Evolutionary conservation across 2,329 filamentous ascomycete species (phyloP).

Genomic region (Boeremia lycopersici): DNA sequence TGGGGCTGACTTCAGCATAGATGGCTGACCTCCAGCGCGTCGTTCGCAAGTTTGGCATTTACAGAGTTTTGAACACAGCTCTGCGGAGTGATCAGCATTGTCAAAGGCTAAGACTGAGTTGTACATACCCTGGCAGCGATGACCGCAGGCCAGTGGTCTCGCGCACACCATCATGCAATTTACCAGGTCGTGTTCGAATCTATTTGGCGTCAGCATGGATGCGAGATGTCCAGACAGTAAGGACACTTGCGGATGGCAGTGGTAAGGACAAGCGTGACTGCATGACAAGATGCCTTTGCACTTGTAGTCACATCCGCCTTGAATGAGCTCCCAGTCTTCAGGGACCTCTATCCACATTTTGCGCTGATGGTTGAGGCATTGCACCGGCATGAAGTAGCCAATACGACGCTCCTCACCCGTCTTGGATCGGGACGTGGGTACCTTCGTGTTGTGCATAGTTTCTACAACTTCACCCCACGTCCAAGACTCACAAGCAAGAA

Average conservation of each 20-base stretch:
- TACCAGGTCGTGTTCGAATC: slow-evolving; percentile 36
- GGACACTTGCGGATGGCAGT: slow-evolving; percentile 40
- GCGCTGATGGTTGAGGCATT: slow-evolving; percentile 65
- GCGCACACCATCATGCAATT: slow-evolving; percentile 43
- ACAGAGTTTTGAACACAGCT: slow-evolving; percentile 39
- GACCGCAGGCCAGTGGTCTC: slow-evolving; percentile 26
- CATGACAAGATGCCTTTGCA: slow-evolving; percentile 41
- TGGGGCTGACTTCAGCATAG: slow-evolving; percentile 31
- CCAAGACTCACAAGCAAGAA: slow-evolving; percentile 53
- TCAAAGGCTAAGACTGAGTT: background rate
- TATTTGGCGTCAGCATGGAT: slow-evolving; percentile 3
- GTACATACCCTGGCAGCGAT: slow-evolving; percentile 32
- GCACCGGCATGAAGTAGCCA: slow-evolving; percentile 64
- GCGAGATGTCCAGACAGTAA: background rate
- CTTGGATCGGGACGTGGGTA: slow-evolving; percentile 36
- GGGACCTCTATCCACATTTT: slow-evolving; percentile 56
- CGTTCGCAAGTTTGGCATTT: slow-evolving; percentile 36
- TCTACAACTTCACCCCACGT: slow-evolving; percentile 60
- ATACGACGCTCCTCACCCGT: slow-evolving; percentile 45
- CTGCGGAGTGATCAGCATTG: background rate
- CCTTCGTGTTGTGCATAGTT: slow-evolving; percentile 49
- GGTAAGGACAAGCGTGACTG: slow-evolving; percentile 41
- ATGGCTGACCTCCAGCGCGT: slow-evolving; percentile 28
- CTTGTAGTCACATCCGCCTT: slow-evolving; percentile 37
- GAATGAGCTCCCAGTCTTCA: slow-evolving; percentile 36